Percentiles rank a stretch among this genome's conserved stretches.
phyloP scores from a whole-genome alignment of 139 green algal species.

The Deuterostichococcus epilithicus region DNA sequence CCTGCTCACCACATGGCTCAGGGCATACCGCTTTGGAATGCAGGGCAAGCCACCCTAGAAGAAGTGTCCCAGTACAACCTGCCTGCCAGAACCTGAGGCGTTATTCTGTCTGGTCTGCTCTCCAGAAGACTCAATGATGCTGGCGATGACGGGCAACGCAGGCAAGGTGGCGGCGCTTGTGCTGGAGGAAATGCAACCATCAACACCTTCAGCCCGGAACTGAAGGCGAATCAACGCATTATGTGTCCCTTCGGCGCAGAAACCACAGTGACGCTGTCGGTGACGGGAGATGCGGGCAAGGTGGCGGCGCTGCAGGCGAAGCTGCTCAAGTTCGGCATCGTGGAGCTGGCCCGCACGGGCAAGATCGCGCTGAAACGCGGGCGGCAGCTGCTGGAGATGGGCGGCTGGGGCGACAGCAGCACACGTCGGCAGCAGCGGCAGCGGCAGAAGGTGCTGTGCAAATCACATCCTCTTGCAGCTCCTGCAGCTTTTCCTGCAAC shows the following conservation, averaged over 20 bases:
- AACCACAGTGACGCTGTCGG: slow-evolving; percentile 54
- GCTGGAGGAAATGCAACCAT: no score
- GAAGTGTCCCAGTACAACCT: no score
- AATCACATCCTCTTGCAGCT: background rate
- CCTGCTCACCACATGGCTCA: no score
- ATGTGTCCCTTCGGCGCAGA: slow-evolving; percentile 20
- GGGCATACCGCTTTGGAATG: no score
- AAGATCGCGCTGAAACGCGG: slow-evolving; percentile 84
- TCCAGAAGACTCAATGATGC: slow-evolving; percentile 46
- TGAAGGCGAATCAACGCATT: no score
- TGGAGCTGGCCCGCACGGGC: slow-evolving; percentile 88
- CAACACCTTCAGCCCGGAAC: no score
- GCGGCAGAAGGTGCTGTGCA: slow-evolving; percentile 2
- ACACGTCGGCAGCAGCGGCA: background rate
- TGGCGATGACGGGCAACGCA: slow-evolving; percentile 79
- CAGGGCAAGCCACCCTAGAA: no score
- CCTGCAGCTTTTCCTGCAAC: background rate
- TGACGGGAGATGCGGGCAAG: slow-evolving; percentile 92
- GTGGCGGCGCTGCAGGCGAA: slow-evolving; percentile 63
- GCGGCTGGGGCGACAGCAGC: slow-evolving; percentile 26
- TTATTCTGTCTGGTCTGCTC: no score
- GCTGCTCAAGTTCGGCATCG: slow-evolving; percentile 76
- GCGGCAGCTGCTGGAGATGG: slow-evolving; percentile 53
- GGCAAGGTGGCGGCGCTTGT: slow-evolving; percentile 84
- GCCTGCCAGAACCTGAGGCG: no score